Evolutionary conservation across 1,139 yeast species (phyloP), one percentile per base, ranked within the genome.

Genomic region (Chernovozyma sophiae-reginae): DNA sequence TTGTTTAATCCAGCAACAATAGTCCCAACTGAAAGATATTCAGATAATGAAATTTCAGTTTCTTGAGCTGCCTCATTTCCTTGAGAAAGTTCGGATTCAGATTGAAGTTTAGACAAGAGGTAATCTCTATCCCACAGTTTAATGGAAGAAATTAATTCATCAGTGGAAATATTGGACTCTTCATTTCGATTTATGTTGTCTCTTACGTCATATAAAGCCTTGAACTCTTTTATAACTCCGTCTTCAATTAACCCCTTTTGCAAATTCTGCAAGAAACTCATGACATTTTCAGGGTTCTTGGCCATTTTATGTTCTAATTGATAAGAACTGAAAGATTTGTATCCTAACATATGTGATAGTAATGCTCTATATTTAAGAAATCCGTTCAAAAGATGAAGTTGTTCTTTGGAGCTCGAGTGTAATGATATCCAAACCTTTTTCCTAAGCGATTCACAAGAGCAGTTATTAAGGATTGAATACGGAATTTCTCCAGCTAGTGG

Each of bases 51-150:
- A 45, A 34, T 54, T 48, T 4, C 56, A 45, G 7, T 66, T 14
- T 41, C 44, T 3, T 46, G 36, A 37, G 30, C 8, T 32, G 33
- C 20, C n/a, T n/a, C n/a, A n/a, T n/a, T n/a, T n/a, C n/a, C n/a
- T 10, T 20, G 23, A 20, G 23, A 7, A 6, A 20, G 23, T 10
- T 7, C 10, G 46, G 42, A 2, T 43, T 34, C 32, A 55, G 56
- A 12, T 52, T 49, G 4, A 42, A 31, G 12, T n/a, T 22, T 18
- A 12, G 19, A 41, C 19, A 64, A 48, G 41, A 82, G 72, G 55
- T 75, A 90, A 46, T 89, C 96, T 41, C 96, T 72, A 57, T 92
- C 98, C 98, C 98, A 92, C 1, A 96, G 95, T 44, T 80, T 76
- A 26, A 37, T 20, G 5, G 30, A 28, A 12, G 32, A 87, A 68